phyloP scores from a whole-genome alignment of 306 rosid genomes.

The Trifolium repens region DNA sequence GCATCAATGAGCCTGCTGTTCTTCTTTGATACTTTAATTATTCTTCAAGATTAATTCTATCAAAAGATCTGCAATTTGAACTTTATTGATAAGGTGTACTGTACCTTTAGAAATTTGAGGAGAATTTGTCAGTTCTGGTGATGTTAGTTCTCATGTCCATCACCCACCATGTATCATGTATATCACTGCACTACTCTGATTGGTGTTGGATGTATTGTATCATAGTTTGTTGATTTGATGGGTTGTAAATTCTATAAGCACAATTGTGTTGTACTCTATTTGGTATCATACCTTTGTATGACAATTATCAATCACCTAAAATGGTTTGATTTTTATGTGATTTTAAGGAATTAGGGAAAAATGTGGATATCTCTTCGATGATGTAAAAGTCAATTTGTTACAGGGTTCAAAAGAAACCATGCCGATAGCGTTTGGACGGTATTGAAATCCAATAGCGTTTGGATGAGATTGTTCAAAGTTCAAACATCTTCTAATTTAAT shows the following conservation, averaged over 20 bases:
- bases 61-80: background rate
- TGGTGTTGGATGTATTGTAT: constrained; percentile 40
- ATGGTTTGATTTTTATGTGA: background rate
- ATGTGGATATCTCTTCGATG: background rate
- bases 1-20: constrained; percentile 60
- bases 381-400: background rate
- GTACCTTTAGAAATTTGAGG: constrained; percentile 39
- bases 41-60: constrained; percentile 23
- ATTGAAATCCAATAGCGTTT: too few relatives aligned
- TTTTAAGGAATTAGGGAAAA: background rate
- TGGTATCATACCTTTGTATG: background rate
- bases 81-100: constrained; percentile 31
- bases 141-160: constrained; percentile 33
- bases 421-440: too few relatives aligned
- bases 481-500: too few relatives aligned
- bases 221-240: constrained; percentile 24
- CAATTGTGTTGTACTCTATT: background rate
- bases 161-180: constrained; percentile 22
- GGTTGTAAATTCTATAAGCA: constrained; percentile 33
- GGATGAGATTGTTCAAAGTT: too few relatives aligned
- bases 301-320: background rate
- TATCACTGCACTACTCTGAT: constrained; percentile 10
- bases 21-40: constrained; percentile 48
- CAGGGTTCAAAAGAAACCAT: too few relatives aligned
- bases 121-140: background rate